Evolutionary conservation across 306 rosid species (phyloP), one percentile per base, ranked within the genome.

Genomic region (Luffa acutangula): DNA sequence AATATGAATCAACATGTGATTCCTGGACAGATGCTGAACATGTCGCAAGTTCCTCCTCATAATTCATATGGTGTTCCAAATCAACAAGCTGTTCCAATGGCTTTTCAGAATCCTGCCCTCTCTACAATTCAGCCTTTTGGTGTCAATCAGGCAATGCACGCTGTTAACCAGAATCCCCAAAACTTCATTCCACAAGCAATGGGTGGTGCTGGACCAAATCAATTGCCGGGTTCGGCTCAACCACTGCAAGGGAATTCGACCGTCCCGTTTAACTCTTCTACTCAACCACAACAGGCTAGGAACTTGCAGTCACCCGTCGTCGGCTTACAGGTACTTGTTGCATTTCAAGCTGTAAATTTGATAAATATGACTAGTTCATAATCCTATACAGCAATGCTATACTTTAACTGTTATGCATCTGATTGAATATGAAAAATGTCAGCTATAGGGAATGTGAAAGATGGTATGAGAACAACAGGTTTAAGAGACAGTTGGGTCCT

Each of bases 1-100:
- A 91, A 87, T 76, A 85, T 85, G 90, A 93, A 89, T 65, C 98
- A 89, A 56, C 87, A 84, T 74, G 73, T 37, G 1, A 64, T 89
- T 82, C 88, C 87, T 51, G 83, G 84, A 86, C 97, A 88, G 84
- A 52, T 84, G 82, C 51, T 82, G 63, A 89, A 88, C 81, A 77
- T 86, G 82, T 75, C 92, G 78, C 97, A 91, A 72, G 85, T 49
- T 81, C 72, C 81, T 81, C 75, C 87, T 46, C 78, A 78, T 6
- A 84, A 84, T 75, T 69, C 83, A 74, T 81, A 80, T 70, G 86
- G 89, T 77, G 90, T 84, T 82, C 83, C 81, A 36, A 87, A 84
- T 85, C 97, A 89, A 85, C 97, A 89, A 86, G 79, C 80, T 65
- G 67, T 87, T 69, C 89, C 79, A 1, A 82, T 80, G 79, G 73